Evolutionary conservation across 2,329 filamentous ascomycete species (phyloP).

Genomic region (Beauveria pseudobassiana): DNA sequence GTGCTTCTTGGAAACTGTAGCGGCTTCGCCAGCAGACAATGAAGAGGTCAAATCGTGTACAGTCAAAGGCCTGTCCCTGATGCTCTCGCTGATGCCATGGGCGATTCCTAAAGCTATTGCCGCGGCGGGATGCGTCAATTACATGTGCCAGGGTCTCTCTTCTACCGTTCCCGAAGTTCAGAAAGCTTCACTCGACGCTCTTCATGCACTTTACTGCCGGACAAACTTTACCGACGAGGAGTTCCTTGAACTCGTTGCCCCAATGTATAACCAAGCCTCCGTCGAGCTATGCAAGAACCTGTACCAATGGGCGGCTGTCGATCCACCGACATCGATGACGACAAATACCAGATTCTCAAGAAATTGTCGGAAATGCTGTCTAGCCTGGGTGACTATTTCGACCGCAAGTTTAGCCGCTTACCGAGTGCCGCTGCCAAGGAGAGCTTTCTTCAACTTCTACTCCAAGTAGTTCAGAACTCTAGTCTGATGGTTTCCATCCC

Average conservation of each 20-base stretch:
- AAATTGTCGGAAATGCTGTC: slow-evolving; percentile 92
- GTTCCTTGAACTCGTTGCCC: slow-evolving; percentile 68
- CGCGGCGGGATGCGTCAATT: slow-evolving; percentile 60
- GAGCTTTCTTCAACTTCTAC: slow-evolving; percentile 71
- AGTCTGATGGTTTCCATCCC: slow-evolving; percentile 93
- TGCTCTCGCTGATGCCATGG: slow-evolving; percentile 80
- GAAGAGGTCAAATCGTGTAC: slow-evolving; percentile 63
- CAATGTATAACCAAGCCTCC: slow-evolving; percentile 68
- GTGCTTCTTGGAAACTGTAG: slow-evolving; percentile 69
- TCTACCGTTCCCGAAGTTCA: slow-evolving; percentile 64
- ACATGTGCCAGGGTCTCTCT: slow-evolving; percentile 64
- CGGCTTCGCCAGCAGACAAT: slow-evolving; percentile 55
- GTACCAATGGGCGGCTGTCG: slow-evolving; percentile 72
- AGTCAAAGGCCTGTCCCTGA: slow-evolving; percentile 66
- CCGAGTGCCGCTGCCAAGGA: slow-evolving; percentile 58
- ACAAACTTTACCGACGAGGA: slow-evolving; percentile 69
- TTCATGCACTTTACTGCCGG: slow-evolving; percentile 76
- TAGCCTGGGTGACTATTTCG: slow-evolving; percentile 75
- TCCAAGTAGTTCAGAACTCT: slow-evolving; percentile 71
- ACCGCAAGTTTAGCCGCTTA: slow-evolving; percentile 63
- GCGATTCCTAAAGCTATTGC: slow-evolving; percentile 75
- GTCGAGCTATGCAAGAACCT: slow-evolving; percentile 65
- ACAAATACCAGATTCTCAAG: slow-evolving; percentile 87
- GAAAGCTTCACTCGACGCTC: slow-evolving; percentile 60
- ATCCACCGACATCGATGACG: slow-evolving; percentile 77